Percentiles rank a stretch among this genome's conserved stretches.
Evolutionary conservation across 164 flowering plant species (phyloP).

Genomic region (Akebia trifoliata): DNA sequence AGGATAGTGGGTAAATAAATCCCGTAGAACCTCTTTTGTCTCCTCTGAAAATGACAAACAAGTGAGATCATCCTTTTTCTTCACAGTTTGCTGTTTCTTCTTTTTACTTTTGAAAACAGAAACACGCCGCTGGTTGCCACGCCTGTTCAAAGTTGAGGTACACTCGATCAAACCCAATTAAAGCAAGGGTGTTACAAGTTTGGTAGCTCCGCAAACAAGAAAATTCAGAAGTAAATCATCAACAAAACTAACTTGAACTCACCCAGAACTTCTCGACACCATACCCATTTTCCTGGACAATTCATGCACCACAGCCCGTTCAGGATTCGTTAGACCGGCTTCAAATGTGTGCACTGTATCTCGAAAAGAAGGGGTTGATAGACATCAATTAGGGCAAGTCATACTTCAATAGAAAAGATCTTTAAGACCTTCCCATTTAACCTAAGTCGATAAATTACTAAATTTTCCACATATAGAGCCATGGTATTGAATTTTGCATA

Average conservation of each 20-base stretch:
- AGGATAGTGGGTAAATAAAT: constrained; percentile 64
- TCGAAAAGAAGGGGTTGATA: not conserved
- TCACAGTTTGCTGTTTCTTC: constrained; percentile 11
- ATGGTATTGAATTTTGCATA: no score
- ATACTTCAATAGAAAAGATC: not conserved
- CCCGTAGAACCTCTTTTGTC: constrained; percentile 44
- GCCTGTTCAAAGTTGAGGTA: constrained; percentile 31
- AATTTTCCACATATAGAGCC: no score
- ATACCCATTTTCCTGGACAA: constrained; percentile 72
- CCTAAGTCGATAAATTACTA: no score
- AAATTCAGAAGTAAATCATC: not conserved
- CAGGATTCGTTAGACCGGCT: constrained; percentile 46
- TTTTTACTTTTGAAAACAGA: constrained; percentile 49
- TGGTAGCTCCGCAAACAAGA: not conserved
- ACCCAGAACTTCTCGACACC: constrained; percentile 87
- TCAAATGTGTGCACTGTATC: constrained; percentile 61
- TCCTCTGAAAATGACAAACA: constrained; percentile 58
- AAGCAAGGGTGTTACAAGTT: not conserved
- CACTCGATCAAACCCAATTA: not conserved
- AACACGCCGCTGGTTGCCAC: constrained; percentile 51
- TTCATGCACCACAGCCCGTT: constrained; percentile 72
- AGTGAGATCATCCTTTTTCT: constrained; percentile 25
- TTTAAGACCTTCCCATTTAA: no score
- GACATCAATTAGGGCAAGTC: not conserved
- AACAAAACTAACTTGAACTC: constrained; percentile 22